Evolutionary conservation across 2,329 filamentous ascomycete species (phyloP).

Genomic region (Penicillium aurantiogriseum): DNA sequence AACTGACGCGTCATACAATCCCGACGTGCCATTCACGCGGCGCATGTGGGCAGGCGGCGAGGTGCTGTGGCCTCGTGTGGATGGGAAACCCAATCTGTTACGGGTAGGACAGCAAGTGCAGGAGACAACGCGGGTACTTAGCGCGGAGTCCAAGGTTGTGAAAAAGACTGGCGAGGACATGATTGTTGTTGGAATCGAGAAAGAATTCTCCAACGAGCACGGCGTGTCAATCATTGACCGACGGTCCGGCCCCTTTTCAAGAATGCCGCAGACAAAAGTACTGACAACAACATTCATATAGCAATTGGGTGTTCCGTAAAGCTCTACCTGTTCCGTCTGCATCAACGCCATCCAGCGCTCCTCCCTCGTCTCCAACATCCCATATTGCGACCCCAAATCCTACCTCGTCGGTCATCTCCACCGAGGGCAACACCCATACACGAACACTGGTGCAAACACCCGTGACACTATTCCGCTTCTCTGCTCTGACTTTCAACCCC

Average conservation of each 20-base stretch:
- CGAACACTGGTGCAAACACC: slow-evolving; percentile 39
- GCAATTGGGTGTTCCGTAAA: slow-evolving; percentile 49
- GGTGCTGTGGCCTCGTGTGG: slow-evolving; percentile 51
- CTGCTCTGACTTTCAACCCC: slow-evolving; percentile 46
- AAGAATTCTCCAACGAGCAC: slow-evolving; percentile 54
- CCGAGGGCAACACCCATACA: slow-evolving; percentile 28
- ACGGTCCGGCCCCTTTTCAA: slow-evolving; percentile 37
- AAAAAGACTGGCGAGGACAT: slow-evolving; percentile 57
- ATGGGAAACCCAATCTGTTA: slow-evolving; percentile 42
- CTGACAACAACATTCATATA: slow-evolving; percentile 11
- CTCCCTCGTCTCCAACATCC: slow-evolving; percentile 7
- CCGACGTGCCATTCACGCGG: slow-evolving; percentile 58
- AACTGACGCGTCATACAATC: slow-evolving; percentile 61
- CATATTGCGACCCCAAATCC: slow-evolving; percentile 17
- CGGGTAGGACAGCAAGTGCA: slow-evolving; percentile 56
- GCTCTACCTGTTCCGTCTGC: slow-evolving; percentile 29
- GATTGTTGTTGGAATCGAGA: slow-evolving; percentile 64
- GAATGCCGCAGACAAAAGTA: neutral
- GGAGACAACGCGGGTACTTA: slow-evolving; percentile 57
- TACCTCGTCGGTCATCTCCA: slow-evolving; percentile 21
- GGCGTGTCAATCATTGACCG: slow-evolving; percentile 57
- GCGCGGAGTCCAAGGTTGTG: slow-evolving; percentile 56
- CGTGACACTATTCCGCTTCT: slow-evolving; percentile 46
- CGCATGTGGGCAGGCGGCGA: slow-evolving; percentile 68
- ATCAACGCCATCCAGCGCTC: slow-evolving; percentile 2